phyloP scores from a whole-genome alignment of 495 filamentous ascomycete species.

The Aspergillus cavernicola region DNA sequence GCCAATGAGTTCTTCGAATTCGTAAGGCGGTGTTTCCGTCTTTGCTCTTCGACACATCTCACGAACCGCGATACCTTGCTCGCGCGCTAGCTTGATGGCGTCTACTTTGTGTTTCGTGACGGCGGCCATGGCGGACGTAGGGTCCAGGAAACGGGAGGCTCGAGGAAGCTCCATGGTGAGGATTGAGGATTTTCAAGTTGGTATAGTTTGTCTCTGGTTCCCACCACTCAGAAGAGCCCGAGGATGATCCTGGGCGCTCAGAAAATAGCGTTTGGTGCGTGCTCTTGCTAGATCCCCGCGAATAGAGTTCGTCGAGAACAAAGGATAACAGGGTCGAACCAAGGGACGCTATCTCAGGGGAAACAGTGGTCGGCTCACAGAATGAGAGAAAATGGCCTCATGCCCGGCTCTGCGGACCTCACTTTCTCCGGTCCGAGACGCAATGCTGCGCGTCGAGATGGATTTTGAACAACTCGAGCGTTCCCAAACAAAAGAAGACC shows the following conservation, averaged over 20 bases:
- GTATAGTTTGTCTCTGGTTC: neutral
- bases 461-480: too few species aligned
- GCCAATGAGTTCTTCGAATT: slow-evolving; percentile 84
- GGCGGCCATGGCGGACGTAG: slow-evolving; percentile 44
- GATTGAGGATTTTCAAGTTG: neutral
- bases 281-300: neutral
- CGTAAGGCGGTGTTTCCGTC: slow-evolving; percentile 57
- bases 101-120: slow-evolving; percentile 48
- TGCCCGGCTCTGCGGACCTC: too few species aligned
- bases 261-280: neutral
- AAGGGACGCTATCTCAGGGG: neutral
- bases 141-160: slow-evolving; percentile 37
- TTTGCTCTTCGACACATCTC: slow-evolving; percentile 49
- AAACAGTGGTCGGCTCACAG: too few species aligned
- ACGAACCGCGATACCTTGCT: slow-evolving; percentile 44
- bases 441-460: too few species aligned
- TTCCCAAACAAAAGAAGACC: too few species aligned
- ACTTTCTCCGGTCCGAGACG: too few species aligned
- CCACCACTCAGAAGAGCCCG: neutral
- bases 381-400: too few species aligned
- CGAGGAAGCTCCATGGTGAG: slow-evolving; percentile 23
- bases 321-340: neutral
- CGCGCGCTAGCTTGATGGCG: slow-evolving; percentile 47
- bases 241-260: neutral
- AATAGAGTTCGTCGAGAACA: neutral